Base-by-base conservation (phyloP, 148 eudicot species). In the Limonium bicolor region DNA sequence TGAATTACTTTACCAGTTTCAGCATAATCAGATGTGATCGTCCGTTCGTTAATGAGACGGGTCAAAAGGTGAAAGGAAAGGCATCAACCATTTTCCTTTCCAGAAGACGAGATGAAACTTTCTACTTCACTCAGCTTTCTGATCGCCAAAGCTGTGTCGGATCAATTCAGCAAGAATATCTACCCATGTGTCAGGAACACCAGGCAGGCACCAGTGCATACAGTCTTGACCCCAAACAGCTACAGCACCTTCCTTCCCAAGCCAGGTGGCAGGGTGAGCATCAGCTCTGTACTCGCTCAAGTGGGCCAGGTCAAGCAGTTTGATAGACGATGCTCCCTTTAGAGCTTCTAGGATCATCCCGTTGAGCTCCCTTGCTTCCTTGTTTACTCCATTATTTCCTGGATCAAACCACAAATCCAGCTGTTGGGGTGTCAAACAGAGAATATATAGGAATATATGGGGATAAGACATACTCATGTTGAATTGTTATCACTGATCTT, bases 131-230 rank as follows among this genome's bases (percentile, higher is more conserved):
- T n/a, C n/a, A n/a, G n/a, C n/a, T n/a, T n/a, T n/a, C n/a, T n/a
- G n/a, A n/a, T n/a, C 51, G 8, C 44, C 62, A 30, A 55, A 43
- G 40, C 54, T 7, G 32, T 29, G 35, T 9, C 33, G 53, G 20
- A 88, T 72, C 45, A 83, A 60, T 62, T 80, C 77, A 2, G 83
- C 48, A 39, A 83, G 44, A 34, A 83, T 74, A 50, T 83, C 94
- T 13, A 80, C 84, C 97, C 97, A 83, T 20, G 95, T 88, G 48
- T 88, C 95, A 3, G 95, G 97, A 30, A 83, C 77, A 32, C 97
- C 97, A 0, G 97, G 97, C 18, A 88, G 71, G 65, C 94, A 88
- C 97, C 97, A 88, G 58, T 88, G 95, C 93, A 88, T 77, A 61
- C 97, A 88, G 51, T 84, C 97, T 51, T 88, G 92, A 48, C 97